Conservation (phyloP, 352 stramenopile species). For the Phytophthora citrophthora region DNA sequence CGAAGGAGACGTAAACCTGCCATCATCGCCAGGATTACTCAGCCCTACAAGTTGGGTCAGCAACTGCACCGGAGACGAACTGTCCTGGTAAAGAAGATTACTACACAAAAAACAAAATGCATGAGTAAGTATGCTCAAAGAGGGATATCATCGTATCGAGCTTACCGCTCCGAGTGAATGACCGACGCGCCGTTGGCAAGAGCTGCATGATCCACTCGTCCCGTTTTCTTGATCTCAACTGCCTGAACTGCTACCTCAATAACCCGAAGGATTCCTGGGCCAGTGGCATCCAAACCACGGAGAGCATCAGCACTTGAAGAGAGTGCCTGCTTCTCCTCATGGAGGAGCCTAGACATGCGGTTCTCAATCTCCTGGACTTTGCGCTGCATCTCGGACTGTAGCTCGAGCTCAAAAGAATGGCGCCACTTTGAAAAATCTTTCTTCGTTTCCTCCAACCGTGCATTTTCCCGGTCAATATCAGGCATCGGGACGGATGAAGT, state of each 20-base stretch:
- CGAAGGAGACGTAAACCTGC: constrained; percentile 65
- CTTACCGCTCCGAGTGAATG: constrained; percentile 63
- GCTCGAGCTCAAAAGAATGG: constrained; percentile 39
- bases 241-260: constrained; percentile 58
- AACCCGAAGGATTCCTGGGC: constrained; percentile 50
- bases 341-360: constrained; percentile 61
- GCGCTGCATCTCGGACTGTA: constrained; percentile 53
- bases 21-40: constrained; percentile 15
- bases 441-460: constrained; percentile 19
- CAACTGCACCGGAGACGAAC: constrained; percentile 37
- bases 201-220: constrained; percentile 67
- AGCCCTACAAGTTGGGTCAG: constrained; percentile 42
- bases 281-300: constrained; percentile 53
- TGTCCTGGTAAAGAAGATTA: constrained; percentile 56
- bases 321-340: constrained; percentile 64
- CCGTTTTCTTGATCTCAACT: constrained; percentile 65
- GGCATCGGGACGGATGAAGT: not conserved
- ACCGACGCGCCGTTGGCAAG: constrained; percentile 72
- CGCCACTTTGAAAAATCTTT: constrained; percentile 45
- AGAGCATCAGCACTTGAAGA: constrained; percentile 60
- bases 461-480: constrained; percentile 12
- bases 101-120: constrained; percentile 34
- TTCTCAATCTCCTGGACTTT: constrained; percentile 66
- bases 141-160: not conserved
- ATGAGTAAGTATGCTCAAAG: not conserved